Evolutionary conservation across 1,284 basidiomycete genomes (phyloP), one percentile per base, ranked within the genome.

Genomic region (Mycena citricolor): DNA sequence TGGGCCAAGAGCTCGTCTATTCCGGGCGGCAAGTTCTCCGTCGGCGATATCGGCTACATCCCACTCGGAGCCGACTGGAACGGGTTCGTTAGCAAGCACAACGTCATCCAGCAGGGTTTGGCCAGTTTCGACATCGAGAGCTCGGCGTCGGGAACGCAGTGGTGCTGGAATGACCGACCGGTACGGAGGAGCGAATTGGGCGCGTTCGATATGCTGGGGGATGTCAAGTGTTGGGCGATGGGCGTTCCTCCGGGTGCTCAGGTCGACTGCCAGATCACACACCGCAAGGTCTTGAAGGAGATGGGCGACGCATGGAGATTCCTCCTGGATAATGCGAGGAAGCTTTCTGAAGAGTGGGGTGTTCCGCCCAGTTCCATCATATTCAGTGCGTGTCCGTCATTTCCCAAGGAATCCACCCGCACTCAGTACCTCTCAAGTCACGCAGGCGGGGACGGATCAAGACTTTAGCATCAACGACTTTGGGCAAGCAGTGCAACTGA

Each of bases 31-130:
- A 64, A 66, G 42, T 73, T 71, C 42, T 39, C 52, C 3, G 64
- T 72, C 17, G 76, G 75, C 1, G 76, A 78, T 45, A 53, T 74
- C 16, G 75, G 74, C 8, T 76, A 73, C 43, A 56, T 77, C 25
- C 66, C 67, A 0, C 43, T 51, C 2, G 64, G 61, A 10, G 60
- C 58, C 21, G 58, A 58, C 24, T 70, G 70, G 50, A 45, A 58
- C 7, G 57, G 64, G 1, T 77, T 76, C 48, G 61, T 71, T 23
- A 52, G 60, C 21, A 51, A 77, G 22, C 57, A 66, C 16, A 77
- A 76, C 47, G 51, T 76, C 4, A 31, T 70, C 3, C 53, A 63
- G 3, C 61, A 67, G 0, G 55, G 52, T 3, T 32, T 54, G 8
- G 57, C 44, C 5, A 43, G 30, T 12, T 47, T 67, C 14, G 35